A percentile compares a stretch with the other conserved stretches of the same genome.
Evolutionary conservation across 495 filamentous ascomycete genomes (phyloP).

Genomic region (Copromyces sp.): DNA sequence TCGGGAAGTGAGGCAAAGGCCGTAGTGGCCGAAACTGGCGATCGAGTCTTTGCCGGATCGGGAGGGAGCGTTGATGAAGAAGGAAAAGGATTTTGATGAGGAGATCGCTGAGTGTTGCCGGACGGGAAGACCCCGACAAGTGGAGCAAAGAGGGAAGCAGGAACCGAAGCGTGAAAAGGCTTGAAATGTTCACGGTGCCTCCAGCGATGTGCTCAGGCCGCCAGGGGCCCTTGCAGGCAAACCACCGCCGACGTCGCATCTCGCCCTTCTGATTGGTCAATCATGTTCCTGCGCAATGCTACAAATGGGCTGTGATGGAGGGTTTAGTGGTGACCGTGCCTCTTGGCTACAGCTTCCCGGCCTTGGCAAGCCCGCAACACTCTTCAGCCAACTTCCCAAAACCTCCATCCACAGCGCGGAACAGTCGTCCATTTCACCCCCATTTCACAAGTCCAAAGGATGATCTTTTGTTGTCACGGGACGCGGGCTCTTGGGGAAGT

Average conservation of each 20-base stretch:
- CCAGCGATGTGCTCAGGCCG: background rate
- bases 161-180: background rate
- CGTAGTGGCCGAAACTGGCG: background rate
- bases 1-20: background rate
- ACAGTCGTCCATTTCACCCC: background rate
- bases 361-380: background rate
- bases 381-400: background rate
- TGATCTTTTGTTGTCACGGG: background rate
- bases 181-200: background rate
- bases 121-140: background rate
- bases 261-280: conserved; percentile 6
- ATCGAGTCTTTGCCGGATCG: background rate
- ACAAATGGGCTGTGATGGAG: background rate
- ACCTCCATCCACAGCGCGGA: background rate
- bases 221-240: conserved; percentile 7
- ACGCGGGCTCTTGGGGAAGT: background rate
- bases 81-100: background rate
- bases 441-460: background rate
- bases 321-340: conserved; percentile 1
- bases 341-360: conserved; percentile 6
- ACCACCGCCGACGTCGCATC: background rate
- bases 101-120: background rate
- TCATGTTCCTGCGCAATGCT: conserved; percentile 7
- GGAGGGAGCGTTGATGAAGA: background rate
- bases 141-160: background rate